phyloP scores from a whole-genome alignment of 2,329 filamentous ascomycete genomes.

The Fusarium buxicola region DNA sequence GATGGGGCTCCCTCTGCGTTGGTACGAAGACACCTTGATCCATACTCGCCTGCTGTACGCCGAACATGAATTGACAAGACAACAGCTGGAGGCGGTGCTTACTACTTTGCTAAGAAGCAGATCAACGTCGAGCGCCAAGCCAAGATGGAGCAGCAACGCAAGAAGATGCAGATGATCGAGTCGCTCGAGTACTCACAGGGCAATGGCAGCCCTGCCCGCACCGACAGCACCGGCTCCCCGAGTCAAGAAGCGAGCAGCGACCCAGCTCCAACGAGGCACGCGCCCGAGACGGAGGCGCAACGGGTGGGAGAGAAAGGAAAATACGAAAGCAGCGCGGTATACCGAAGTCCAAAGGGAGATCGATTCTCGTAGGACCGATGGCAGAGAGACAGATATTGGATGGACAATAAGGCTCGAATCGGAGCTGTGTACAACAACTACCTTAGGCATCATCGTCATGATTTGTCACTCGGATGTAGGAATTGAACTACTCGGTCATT shows the following conservation, averaged over 20 bases:
- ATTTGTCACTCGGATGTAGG: constrained; percentile 16
- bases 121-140: constrained; percentile 90
- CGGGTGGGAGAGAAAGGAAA: constrained; percentile 83
- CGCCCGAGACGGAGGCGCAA: constrained; percentile 76
- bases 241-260: constrained; percentile 80
- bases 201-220: constrained; percentile 65
- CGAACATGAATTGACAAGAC: constrained; percentile 31
- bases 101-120: constrained; percentile 93
- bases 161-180: constrained; percentile 70
- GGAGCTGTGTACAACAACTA: constrained; percentile 43
- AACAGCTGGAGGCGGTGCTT: constrained; percentile 87
- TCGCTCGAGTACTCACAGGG: constrained; percentile 63
- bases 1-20: constrained; percentile 89
- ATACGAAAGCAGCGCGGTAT: constrained; percentile 85
- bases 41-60: background rate
- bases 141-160: constrained; percentile 74
- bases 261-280: constrained; percentile 87
- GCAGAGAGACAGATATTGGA: background rate
- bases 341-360: constrained; percentile 84
- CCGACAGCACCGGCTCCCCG: constrained; percentile 69
- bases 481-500: constrained; percentile 1
- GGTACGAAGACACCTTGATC: constrained; percentile 63
- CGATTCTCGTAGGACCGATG: constrained; percentile 71
- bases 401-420: constrained; percentile 15
- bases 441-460: constrained; percentile 27